Evolutionary conservation across 495 filamentous ascomycete species (phyloP).

Genomic region (Neurospora intermedia): DNA sequence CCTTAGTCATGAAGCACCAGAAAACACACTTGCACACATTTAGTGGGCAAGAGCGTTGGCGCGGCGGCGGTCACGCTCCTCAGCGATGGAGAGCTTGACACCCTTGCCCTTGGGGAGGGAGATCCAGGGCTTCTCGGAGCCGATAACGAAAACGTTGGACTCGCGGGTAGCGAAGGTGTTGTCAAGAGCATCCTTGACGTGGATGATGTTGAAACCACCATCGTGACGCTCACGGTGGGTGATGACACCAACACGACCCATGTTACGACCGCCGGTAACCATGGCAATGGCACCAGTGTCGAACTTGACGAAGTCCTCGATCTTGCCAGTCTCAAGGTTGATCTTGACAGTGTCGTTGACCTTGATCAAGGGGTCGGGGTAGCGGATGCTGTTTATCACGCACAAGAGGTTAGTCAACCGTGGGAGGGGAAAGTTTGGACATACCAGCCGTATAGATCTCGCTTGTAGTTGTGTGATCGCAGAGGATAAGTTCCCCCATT

Average conservation of each 20-base stretch:
- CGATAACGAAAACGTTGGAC: conserved; percentile 97
- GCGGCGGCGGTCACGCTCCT: conserved; percentile 94
- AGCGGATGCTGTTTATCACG: conserved; percentile 67
- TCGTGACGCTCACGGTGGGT: conserved; percentile 99
- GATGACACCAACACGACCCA: conserved; percentile 99
- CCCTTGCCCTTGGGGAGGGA: conserved; percentile 99
- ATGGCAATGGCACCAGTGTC: conserved; percentile 96
- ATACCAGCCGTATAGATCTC: conserved; percentile 36
- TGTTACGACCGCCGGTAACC: conserved; percentile 98
- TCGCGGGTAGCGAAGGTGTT: conserved; percentile 98
- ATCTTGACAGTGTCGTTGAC: conserved; percentile 99
- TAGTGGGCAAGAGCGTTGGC: conserved; percentile 61
- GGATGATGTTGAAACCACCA: conserved; percentile 98
- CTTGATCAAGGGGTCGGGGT: conserved; percentile 94
- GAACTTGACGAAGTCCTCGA: conserved; percentile 90
- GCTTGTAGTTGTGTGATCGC: conserved; percentile 11
- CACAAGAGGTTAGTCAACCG: conserved; percentile 29
- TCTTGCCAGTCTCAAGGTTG: conserved; percentile 92
- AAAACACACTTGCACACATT: conserved; percentile 8
- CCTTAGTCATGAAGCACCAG: conserved; percentile 5
- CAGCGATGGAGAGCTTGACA: conserved; percentile 97
- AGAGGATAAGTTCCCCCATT: neutral
- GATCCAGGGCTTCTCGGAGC: conserved; percentile 95
- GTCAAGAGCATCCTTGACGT: conserved; percentile 99
- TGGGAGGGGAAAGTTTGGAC: conserved; percentile 17